These are phyloP conservation scores for Microcyclospora tardicrescens DNA, from an alignment of 2,329 filamentous ascomycete species.

Conservation along the genomic window DNA sequence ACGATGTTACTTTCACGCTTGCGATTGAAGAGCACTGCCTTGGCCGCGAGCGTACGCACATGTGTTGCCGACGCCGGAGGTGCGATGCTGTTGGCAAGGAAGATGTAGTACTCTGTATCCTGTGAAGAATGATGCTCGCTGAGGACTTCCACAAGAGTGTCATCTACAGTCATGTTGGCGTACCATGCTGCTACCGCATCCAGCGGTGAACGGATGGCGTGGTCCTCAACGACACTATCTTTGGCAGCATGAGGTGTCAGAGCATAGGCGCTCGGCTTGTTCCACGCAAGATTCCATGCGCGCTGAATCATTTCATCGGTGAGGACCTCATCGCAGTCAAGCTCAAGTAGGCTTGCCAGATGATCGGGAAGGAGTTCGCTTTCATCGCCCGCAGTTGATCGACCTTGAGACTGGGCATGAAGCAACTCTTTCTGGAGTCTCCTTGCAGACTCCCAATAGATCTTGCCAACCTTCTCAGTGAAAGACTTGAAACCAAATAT, in stretches of 20 bases:
- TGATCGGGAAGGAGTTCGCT: constrained; percentile 64
- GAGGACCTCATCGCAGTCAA: constrained; percentile 72
- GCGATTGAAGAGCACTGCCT: constrained; percentile 44
- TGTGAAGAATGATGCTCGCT: constrained; percentile 33
- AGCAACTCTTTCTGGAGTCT: constrained; percentile 39
- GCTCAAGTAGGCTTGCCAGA: constrained; percentile 59
- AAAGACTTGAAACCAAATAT: constrained; percentile 53
- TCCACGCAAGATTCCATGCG: constrained; percentile 82
- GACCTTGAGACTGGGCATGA: constrained; percentile 13
- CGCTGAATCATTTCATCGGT: constrained; percentile 66
- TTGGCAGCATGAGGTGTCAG: constrained; percentile 56
- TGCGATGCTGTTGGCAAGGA: constrained; percentile 57
- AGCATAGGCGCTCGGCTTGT: constrained; percentile 59
- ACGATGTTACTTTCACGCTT: constrained; percentile 39
- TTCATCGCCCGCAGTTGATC: constrained; percentile 16
- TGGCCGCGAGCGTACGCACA: constrained; percentile 44
- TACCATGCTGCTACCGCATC: constrained; percentile 89
- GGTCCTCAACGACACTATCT: constrained; percentile 74
- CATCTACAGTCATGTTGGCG: constrained; percentile 61
- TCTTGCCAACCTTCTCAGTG: constrained; percentile 59
- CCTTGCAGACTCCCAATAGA: constrained; percentile 71
- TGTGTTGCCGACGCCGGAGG: constrained; percentile 65
- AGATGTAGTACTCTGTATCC: constrained; percentile 40
- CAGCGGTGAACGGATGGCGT: constrained; percentile 70
- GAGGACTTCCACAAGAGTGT: constrained; percentile 47